phyloP scores from a whole-genome alignment of 352 stramenopile genomes.

The Globisporangium alternatum region DNA sequence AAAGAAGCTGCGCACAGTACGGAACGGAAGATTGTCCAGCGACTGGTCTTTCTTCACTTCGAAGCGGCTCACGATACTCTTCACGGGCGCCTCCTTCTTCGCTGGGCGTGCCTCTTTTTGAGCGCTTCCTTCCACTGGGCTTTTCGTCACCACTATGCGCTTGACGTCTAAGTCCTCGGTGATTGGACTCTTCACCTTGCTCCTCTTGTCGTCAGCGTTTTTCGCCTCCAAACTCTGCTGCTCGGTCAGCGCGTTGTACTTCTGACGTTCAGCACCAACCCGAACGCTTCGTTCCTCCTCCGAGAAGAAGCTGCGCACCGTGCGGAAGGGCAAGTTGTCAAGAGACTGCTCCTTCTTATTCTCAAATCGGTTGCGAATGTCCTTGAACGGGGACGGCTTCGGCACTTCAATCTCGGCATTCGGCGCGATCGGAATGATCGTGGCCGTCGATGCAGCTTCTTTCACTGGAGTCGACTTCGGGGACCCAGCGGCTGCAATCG shows the following conservation, averaged over 20 bases:
- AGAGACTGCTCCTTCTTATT: constrained; percentile 46
- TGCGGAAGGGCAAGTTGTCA: constrained; percentile 49
- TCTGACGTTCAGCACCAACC: constrained; percentile 47
- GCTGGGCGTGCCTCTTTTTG: background rate
- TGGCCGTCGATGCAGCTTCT: background rate
- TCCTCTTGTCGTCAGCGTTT: constrained; percentile 6
- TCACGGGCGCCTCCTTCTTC: constrained; percentile 3
- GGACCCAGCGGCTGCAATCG: background rate
- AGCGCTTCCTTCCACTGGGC: background rate
- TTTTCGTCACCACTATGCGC: background rate
- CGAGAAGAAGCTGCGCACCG: constrained; percentile 54
- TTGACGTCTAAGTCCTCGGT: background rate
- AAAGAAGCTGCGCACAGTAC: constrained; percentile 54
- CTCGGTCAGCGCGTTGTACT: constrained; percentile 47
- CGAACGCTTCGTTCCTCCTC: constrained; percentile 41
- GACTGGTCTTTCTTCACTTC: constrained; percentile 47
- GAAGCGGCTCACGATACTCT: constrained; percentile 25
- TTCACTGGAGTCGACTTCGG: constrained; percentile 4
- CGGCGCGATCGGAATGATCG: constrained; percentile 6
- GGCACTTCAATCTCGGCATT: constrained; percentile 30
- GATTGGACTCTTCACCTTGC: constrained; percentile 1
- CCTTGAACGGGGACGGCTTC: constrained; percentile 28
- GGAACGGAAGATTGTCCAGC: constrained; percentile 48
- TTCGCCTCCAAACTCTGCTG: constrained; percentile 34
- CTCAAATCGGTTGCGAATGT: constrained; percentile 53